phyloP scores from a whole-genome alignment of 768 basidiomycete genomes.

The Tylopilus intermedius region DNA sequence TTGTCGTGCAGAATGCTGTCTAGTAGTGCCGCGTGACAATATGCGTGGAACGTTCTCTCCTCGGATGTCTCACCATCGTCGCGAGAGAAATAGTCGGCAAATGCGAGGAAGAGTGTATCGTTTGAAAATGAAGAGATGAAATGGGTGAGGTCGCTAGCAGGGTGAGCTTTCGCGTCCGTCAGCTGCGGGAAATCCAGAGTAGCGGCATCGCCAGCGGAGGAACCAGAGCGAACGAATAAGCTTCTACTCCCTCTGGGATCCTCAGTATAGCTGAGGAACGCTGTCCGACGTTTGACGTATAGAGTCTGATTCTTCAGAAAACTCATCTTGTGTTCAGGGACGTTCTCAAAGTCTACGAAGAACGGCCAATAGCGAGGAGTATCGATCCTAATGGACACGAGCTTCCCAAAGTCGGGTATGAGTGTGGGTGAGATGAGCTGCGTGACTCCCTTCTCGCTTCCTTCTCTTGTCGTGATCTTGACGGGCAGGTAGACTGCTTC shows the following conservation, averaged over 20 bases:
- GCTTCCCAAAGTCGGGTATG: constrained; percentile 79
- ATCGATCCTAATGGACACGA: constrained; percentile 81
- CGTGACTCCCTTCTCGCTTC: constrained; percentile 54
- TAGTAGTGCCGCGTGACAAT: constrained; percentile 70
- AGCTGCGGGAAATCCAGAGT: constrained; percentile 81
- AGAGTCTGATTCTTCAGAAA: constrained; percentile 77
- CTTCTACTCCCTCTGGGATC: constrained; percentile 92
- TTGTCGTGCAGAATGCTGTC: constrained; percentile 91
- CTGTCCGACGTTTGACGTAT: constrained; percentile 88
- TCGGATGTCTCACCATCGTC: constrained; percentile 52
- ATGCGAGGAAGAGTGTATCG: constrained; percentile 71
- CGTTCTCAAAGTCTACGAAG: constrained; percentile 69
- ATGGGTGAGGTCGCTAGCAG: constrained; percentile 70
- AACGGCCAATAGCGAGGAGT: constrained; percentile 96
- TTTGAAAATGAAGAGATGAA: constrained; percentile 88
- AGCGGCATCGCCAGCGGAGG: constrained; percentile 78
- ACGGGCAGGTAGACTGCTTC: constrained; percentile 92
- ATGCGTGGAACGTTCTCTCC: constrained; percentile 62
- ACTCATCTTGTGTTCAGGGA: constrained; percentile 60
- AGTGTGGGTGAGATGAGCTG: constrained; percentile 90
- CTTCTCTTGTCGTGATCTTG: constrained; percentile 77
- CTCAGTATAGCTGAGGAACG: constrained; percentile 88
- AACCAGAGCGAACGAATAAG: constrained; percentile 83
- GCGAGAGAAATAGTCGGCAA: constrained; percentile 74
- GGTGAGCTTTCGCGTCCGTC: constrained; percentile 59